Evolutionary conservation across 208 protist genomes (phyloP).

Genomic region (Leishmania gerbilli): DNA sequence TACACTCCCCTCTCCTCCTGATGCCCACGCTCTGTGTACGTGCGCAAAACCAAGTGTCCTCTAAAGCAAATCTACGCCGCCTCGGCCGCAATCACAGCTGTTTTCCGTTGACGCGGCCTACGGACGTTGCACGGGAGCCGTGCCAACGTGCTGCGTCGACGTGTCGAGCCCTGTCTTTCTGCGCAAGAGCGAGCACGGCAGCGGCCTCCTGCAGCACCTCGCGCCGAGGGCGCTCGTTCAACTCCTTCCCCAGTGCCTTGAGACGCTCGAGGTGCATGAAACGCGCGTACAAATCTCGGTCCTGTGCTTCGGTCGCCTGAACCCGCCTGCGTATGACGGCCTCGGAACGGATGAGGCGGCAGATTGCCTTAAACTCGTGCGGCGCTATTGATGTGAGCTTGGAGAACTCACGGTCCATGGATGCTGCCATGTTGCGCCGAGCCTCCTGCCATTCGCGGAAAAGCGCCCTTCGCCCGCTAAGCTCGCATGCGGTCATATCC

Average conservation of each 20-base stretch:
- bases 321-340: constrained; percentile 9
- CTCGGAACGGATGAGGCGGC: constrained; percentile 16
- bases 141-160: no score
- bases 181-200: not conserved
- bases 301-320: constrained; percentile 8
- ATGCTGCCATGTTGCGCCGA: not conserved
- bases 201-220: not conserved
- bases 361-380: constrained; percentile 14
- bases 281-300: constrained; percentile 18
- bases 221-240: constrained; percentile 8
- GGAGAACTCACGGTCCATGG: constrained; percentile 2
- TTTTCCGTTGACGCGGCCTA: not conserved
- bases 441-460: constrained; percentile 25
- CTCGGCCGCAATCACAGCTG: not conserved
- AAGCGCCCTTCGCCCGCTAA: constrained; percentile 5
- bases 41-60: not conserved
- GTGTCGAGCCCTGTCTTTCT: not conserved
- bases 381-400: constrained; percentile 8
- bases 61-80: not conserved
- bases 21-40: not conserved
- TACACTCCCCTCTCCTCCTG: not conserved
- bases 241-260: constrained; percentile 12
- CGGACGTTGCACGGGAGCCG: not conserved
- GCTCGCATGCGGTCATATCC: not conserved
- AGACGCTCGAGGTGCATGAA: constrained; percentile 16